A percentile compares a stretch with the other conserved stretches of the same genome.
Conservation (phyloP, 1,139 yeast genomes). For the Pichia sp. region DNA sequence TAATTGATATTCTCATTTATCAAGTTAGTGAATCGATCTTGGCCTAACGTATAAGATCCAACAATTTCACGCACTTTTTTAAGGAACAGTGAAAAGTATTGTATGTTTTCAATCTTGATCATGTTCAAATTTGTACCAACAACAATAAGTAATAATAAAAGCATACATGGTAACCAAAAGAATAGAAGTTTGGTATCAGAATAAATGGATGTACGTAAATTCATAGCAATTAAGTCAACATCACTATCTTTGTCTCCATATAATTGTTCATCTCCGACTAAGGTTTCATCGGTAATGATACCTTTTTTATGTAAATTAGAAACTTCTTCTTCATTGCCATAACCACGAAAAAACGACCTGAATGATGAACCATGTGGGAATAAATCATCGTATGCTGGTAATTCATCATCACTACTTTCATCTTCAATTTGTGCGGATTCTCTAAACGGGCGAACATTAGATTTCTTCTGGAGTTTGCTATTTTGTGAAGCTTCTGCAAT, state of each 20-base stretch:
- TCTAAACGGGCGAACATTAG: background rate
- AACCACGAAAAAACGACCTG: conserved; percentile 29
- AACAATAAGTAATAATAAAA: conserved; percentile 47
- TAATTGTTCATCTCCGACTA: conserved; percentile 5
- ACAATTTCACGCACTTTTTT: conserved; percentile 35
- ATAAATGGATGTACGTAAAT: conserved; percentile 39
- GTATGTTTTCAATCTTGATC: conserved; percentile 22
- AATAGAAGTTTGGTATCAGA: conserved; percentile 82
- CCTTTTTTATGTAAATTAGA: background rate
- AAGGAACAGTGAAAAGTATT: conserved; percentile 29
- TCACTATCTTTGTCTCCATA: conserved; percentile 26
- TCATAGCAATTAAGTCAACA: conserved; percentile 35
- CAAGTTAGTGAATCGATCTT: conserved; percentile 49
- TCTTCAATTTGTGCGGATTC: background rate
- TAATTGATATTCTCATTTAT: conserved; percentile 56
- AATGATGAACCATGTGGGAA: conserved; percentile 57
- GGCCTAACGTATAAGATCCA: conserved; percentile 62
- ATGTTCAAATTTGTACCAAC: conserved; percentile 44
- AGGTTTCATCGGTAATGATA: background rate
- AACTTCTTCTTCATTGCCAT: conserved; percentile 9
- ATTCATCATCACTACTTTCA: conserved; percentile 25
- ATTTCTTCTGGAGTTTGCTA: background rate
- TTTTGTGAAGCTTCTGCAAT: conserved; percentile 8
- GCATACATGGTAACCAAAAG: conserved; percentile 77
- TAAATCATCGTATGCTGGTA: conserved; percentile 77